These are phyloP conservation scores for Russula emetica DNA, from an alignment of 768 basidiomycete genomes.

Conservation along the genomic window DNA sequence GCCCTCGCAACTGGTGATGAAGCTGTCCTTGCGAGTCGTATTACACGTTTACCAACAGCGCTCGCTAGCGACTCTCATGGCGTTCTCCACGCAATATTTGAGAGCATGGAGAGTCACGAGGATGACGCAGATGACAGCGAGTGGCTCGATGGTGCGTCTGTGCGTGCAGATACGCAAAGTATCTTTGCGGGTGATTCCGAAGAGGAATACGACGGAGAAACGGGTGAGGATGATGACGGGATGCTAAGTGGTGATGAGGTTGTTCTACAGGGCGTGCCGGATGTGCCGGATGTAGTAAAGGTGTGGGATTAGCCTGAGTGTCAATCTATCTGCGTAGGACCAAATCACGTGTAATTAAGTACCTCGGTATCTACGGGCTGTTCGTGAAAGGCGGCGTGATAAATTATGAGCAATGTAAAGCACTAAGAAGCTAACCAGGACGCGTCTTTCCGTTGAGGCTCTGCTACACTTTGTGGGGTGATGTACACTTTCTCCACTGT, in stretches of 20 bases:
- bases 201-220: constrained; percentile 5
- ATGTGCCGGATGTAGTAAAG: background rate
- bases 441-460: no score
- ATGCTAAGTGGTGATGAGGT: constrained; percentile 10
- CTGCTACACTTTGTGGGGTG: no score
- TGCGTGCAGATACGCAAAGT: constrained; percentile 11
- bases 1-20: background rate
- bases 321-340: background rate
- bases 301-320: background rate
- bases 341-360: background rate
- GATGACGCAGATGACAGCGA: constrained; percentile 7
- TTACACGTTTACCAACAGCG: background rate
- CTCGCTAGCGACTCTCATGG: background rate
- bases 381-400: no score
- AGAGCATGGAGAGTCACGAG: background rate
- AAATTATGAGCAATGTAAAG: no score
- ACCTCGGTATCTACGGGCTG: no score
- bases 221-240: constrained; percentile 7
- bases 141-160: constrained; percentile 8
- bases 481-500: no score
- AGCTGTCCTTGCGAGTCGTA: background rate
- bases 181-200: constrained; percentile 4
- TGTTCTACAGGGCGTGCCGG: background rate
- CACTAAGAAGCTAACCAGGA: no score
- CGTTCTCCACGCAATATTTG: background rate